Conservation (phyloP, 768 basidiomycete species). For the Russula abietina region DNA sequence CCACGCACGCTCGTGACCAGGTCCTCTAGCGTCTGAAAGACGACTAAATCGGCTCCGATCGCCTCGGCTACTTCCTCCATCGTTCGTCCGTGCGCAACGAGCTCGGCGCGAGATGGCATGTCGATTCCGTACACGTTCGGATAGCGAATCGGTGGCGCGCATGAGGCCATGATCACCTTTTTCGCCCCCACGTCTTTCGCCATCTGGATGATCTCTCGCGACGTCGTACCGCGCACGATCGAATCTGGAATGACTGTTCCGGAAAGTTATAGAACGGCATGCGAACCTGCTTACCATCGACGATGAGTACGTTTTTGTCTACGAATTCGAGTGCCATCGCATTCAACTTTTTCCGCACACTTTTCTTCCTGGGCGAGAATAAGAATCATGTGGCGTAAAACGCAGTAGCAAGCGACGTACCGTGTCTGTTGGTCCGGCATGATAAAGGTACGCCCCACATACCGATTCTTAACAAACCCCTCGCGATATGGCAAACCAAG, state of each 20-base stretch:
- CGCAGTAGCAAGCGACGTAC: conserved; percentile 32
- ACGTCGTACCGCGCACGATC: conserved; percentile 97
- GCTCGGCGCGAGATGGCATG: conserved; percentile 92
- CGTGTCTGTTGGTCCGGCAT: conserved; percentile 99
- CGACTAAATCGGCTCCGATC: conserved; percentile 90
- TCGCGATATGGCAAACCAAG: conserved; percentile 89
- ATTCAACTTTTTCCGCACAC: conserved; percentile 91
- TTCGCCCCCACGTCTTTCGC: conserved; percentile 98
- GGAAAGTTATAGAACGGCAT: not conserved
- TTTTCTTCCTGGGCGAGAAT: conserved; percentile 60
- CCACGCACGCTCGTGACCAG: conserved; percentile 80
- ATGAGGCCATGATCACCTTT: conserved; percentile 93
- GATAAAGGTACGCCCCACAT: conserved; percentile 97
- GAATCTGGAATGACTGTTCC: conserved; percentile 48
- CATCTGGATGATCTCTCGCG: conserved; percentile 98
- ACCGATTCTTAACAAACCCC: conserved; percentile 98
- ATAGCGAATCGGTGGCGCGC: conserved; percentile 94
- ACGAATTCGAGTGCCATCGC: conserved; percentile 98
- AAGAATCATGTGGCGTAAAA: not conserved
- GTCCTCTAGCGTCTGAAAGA: conserved; percentile 91
- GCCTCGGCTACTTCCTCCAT: conserved; percentile 89
- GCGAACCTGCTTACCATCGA: conserved; percentile 65
- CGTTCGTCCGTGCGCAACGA: conserved; percentile 98
- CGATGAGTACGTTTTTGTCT: conserved; percentile 86
- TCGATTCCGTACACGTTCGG: conserved; percentile 99